These are phyloP conservation scores for Rhizoclosmatium globosum DNA, from an alignment of 192 early-diverging fungal genomes.

Conservation along the genomic window DNA sequence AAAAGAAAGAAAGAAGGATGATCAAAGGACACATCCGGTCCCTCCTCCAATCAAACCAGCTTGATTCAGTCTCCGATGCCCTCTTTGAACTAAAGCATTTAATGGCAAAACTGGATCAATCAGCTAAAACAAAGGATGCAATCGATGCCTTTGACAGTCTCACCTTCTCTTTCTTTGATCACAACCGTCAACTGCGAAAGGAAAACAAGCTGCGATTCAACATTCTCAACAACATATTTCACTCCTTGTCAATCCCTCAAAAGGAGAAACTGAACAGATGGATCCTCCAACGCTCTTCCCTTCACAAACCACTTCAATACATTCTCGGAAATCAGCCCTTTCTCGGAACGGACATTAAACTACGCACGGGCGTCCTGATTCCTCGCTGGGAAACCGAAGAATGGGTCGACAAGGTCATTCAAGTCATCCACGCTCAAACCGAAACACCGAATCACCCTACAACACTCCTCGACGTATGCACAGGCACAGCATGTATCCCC, in stretches of 20 bases:
- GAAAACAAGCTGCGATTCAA: neutral
- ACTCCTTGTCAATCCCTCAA: neutral
- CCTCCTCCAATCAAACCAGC: neutral
- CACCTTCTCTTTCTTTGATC: no score
- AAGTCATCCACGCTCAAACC: conserved; percentile 7
- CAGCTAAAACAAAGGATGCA: no score
- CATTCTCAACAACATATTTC: neutral
- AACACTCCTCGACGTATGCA: conserved; percentile 85
- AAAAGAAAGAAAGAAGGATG: no score
- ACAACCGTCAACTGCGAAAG: no score
- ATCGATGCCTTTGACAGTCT: no score
- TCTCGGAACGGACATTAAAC: conserved; percentile 65
- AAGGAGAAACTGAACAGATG: conserved; percentile 10
- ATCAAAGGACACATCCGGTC: no score
- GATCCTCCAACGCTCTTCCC: conserved; percentile 24
- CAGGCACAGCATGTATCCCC: conserved; percentile 87
- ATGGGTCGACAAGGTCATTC: conserved; percentile 72
- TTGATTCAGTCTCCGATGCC: neutral
- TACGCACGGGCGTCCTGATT: conserved; percentile 74
- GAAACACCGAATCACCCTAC: conserved; percentile 38
- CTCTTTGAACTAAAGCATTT: neutral
- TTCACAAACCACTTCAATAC: conserved; percentile 90
- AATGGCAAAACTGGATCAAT: neutral
- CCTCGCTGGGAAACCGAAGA: conserved; percentile 96
- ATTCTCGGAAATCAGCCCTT: conserved; percentile 91